Base-by-base conservation (phyloP, 306 rosid species). In the Trifolium subterraneum region DNA sequence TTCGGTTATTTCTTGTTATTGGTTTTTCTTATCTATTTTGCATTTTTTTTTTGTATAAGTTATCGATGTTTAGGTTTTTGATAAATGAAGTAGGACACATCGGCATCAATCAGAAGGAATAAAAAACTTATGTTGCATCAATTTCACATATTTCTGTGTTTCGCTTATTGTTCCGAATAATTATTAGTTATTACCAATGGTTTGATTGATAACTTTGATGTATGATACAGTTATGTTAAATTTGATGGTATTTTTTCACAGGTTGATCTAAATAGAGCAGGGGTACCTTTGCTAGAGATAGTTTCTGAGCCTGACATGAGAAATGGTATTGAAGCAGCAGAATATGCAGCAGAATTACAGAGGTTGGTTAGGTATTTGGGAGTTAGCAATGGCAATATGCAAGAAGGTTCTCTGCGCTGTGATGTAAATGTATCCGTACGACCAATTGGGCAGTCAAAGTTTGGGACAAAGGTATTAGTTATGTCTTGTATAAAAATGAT, bases 251-350 rank as follows among this genome's bases (percentile, higher is more conserved):
- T 82, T 74, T 69, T 44, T 25, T 72, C 82, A 45, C 86, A 93
- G 97, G 98, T 91, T 88, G 97, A 94, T 85, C 88, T 94, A 54
- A 94, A 94, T 72, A 88, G 97, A 78, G 98, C 98, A 36, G 97
- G 97, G 77, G 98, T 94, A 23, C 94, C 98, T 38, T 90, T 94
- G 89, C 97, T 91, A 72, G 97, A 94, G 86, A 91, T 94, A 82
- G 97, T 94, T 83, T 94, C 97, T 72, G 98, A 94, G 84, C 97
- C 98, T 69, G 96, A 94, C 80, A 89, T 94, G 97, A 91, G 96
- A 80, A 94, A 66, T 75, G 96, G 98, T 65, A 91, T 90, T 75
- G 98, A 94, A 83, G 98, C 98, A 73, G 91, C 98, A 25, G 98
- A 94, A 81, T 94, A 91, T 73, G 98, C 96, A 29, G 93, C 96